Percentiles rank a stretch among this genome's conserved stretches.
Conservation (phyloP, 768 basidiomycete species). For the Russula compacta region DNA sequence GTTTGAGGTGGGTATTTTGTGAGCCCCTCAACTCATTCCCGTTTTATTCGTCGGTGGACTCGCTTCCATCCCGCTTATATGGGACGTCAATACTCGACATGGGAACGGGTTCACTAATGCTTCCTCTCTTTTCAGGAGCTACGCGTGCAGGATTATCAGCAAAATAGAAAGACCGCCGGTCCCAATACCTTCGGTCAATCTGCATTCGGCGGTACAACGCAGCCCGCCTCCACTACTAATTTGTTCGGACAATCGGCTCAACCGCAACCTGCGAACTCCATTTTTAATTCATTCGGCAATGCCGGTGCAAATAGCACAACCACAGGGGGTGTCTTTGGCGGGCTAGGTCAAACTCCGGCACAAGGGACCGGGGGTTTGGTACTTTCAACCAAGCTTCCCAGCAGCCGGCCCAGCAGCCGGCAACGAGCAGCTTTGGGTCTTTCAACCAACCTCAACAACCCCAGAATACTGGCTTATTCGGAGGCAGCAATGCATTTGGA, state of each 20-base stretch:
- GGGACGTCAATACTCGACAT: too few species aligned
- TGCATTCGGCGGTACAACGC: slow-evolving; percentile 27
- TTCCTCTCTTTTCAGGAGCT: slow-evolving; percentile 31
- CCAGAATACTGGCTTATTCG: slow-evolving; percentile 24
- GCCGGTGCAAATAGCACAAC: slow-evolving; percentile 20
- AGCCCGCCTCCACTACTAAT: slow-evolving; percentile 20
- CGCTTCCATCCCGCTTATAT: background rate
- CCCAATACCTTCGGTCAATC: slow-evolving; percentile 27
- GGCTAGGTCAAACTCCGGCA: slow-evolving; percentile 20
- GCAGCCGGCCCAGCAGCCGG: slow-evolving; percentile 27
- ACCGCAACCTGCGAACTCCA: slow-evolving; percentile 24
- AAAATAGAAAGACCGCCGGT: slow-evolving; percentile 36
- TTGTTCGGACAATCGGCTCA: slow-evolving; percentile 27
- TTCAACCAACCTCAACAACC: slow-evolving; percentile 28
- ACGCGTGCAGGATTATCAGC: slow-evolving; percentile 40
- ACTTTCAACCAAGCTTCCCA: slow-evolving; percentile 24
- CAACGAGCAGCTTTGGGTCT: slow-evolving; percentile 24
- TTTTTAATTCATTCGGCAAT: slow-evolving; percentile 26
- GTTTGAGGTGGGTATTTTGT: slow-evolving; percentile 33
- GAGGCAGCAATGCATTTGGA: slow-evolving; percentile 26
- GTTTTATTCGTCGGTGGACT: background rate
- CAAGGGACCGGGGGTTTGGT: slow-evolving; percentile 21
- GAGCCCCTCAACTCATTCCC: slow-evolving; percentile 2
- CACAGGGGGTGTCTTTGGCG: slow-evolving; percentile 25
- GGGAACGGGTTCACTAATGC: background rate